Evolutionary conservation across 371 early-diverging fungal genomes (phyloP).

Genomic region (Rhizopus delemar): DNA sequence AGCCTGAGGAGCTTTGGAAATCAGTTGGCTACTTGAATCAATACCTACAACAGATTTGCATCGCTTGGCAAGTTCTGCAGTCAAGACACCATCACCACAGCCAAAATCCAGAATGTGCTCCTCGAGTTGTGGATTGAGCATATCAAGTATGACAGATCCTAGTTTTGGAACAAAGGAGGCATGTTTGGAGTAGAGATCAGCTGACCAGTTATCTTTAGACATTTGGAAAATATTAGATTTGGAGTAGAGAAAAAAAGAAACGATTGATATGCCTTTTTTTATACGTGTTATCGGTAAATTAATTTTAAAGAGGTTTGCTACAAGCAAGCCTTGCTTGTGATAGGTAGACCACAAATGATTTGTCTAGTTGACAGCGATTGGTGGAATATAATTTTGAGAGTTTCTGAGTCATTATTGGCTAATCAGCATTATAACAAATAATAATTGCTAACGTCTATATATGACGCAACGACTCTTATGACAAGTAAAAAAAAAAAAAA

Average conservation of each 20-base stretch:
- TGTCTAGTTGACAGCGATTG: too few species aligned
- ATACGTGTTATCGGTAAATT: background rate
- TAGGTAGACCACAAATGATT: too few species aligned
- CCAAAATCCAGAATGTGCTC: conserved; percentile 71
- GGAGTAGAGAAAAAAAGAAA: background rate
- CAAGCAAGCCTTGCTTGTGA: background rate
- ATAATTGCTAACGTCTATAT: too few species aligned
- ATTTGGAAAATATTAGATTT: conserved; percentile 2
- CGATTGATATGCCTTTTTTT: background rate
- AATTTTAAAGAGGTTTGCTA: too few species aligned
- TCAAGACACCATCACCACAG: conserved; percentile 72
- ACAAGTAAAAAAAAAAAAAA: too few species aligned
- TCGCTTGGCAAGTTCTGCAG: conserved; percentile 45
- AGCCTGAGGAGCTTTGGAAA: conserved; percentile 43
- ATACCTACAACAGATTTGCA: conserved; percentile 60
- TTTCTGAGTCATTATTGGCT: background rate
- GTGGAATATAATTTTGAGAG: background rate
- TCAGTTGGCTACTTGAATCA: conserved; percentile 66
- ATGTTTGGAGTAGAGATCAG: conserved; percentile 50
- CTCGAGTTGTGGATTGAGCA: conserved; percentile 49
- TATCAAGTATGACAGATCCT: conserved; percentile 49
- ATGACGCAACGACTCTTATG: too few species aligned
- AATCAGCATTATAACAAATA: too few species aligned
- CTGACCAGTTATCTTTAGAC: conserved; percentile 50
- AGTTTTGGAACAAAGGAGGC: conserved; percentile 65